Evolutionary conservation across 23 red algal genomes (phyloP).

Genomic region (Cyanidiococcus yangmingshanensis): DNA sequence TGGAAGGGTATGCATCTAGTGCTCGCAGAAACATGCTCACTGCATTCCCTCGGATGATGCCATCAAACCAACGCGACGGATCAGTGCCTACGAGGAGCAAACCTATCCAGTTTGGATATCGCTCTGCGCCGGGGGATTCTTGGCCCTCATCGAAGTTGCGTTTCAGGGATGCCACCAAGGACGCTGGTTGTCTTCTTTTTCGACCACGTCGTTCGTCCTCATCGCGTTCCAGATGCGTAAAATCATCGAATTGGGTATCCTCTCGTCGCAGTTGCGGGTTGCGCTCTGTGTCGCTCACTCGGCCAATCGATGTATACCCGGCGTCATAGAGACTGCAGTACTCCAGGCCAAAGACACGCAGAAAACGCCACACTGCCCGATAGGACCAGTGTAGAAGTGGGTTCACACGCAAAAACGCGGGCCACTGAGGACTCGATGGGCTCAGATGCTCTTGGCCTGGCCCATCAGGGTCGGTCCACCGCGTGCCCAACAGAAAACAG

Average conservation of each 20-base stretch:
- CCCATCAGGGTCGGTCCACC: slow-evolving; percentile 71
- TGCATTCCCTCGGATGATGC: not conserved
- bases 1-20: not conserved
- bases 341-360: slow-evolving; percentile 42
- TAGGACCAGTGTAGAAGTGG: slow-evolving; percentile 88
- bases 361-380: slow-evolving; percentile 77
- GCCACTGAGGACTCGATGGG: slow-evolving; percentile 56
- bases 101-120: not conserved
- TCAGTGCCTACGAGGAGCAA: not conserved
- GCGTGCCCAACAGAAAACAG: slow-evolving; percentile 75
- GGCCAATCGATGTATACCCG: slow-evolving; percentile 84
- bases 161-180: not conserved
- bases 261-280: slow-evolving; percentile 25
- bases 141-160: not conserved
- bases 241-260: not conserved
- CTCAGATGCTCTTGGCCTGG: slow-evolving; percentile 57
- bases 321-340: slow-evolving; percentile 77
- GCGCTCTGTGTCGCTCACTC: slow-evolving; percentile 32
- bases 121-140: not conserved
- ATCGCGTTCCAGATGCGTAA: slow-evolving; percentile 16
- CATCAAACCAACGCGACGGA: not conserved
- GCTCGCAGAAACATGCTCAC: not conserved
- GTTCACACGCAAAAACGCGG: slow-evolving; percentile 90
- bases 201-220: slow-evolving; percentile 8
- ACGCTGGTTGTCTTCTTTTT: not conserved